Percentiles rank a stretch among this genome's conserved stretches.
Evolutionary conservation across 441 rosid species (phyloP).

Genomic region (Erodium moschatum): DNA sequence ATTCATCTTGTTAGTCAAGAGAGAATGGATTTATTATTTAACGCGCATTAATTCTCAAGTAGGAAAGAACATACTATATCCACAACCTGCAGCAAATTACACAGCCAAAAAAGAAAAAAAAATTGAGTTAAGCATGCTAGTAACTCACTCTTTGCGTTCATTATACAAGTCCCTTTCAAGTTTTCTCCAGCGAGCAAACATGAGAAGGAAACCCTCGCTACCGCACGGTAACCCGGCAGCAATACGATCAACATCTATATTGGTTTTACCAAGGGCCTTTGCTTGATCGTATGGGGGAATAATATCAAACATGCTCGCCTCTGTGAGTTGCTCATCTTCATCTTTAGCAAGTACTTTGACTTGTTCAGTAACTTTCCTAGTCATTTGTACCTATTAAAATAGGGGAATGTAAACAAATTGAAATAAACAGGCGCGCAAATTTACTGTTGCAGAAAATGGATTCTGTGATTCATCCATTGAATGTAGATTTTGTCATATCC

Average conservation of each 20-base stretch:
- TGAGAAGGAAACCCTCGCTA: conserved; percentile 95
- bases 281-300: conserved; percentile 98
- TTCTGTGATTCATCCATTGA: not conserved
- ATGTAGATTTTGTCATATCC: not conserved
- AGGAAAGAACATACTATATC: not conserved
- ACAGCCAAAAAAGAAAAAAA: not conserved
- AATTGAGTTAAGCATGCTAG: conserved; percentile 16
- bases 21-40: not conserved
- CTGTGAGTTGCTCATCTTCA: conserved; percentile 88
- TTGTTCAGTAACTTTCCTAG: conserved; percentile 92
- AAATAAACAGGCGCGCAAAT: not conserved
- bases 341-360: conserved; percentile 85
- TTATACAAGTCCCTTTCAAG: conserved; percentile 95
- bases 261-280: conserved; percentile 96
- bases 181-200: conserved; percentile 99
- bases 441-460: not conserved
- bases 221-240: conserved; percentile 99
- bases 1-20: conserved; percentile 2
- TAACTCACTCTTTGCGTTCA: conserved; percentile 86
- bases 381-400: conserved; percentile 52
- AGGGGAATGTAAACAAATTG: not conserved
- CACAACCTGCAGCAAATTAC: not conserved
- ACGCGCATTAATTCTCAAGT: not conserved
- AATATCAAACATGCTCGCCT: conserved; percentile 56
- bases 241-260: conserved; percentile 89